Base-by-base conservation (phyloP, 371 early-diverging fungal genomes). In the Entomophthora muscae region DNA sequence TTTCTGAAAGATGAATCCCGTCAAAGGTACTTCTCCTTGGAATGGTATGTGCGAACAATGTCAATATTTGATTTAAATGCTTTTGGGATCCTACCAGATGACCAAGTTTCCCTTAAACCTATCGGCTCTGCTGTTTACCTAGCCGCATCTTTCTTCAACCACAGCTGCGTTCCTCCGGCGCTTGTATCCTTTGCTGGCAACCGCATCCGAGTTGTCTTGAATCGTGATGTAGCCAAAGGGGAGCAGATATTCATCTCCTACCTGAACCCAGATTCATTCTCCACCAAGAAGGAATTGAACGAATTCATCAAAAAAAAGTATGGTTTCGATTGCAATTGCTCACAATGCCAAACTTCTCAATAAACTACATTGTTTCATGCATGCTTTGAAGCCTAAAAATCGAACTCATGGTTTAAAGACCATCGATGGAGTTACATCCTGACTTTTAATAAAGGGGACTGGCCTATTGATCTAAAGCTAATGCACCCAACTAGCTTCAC, bases 1-100 rank as follows among this genome's bases (percentile, higher is more conserved):
- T 3, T 53, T 5, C 26, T 53, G 26, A 3, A 26, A n/a, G 54
- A 53, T 53, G 23, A n/a, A 5, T 10, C 10, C 3, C 3, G 54
- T 23, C 5, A 7, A 7, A 23, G 23, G 5, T 53, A 53, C 54
- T 53, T 53, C 54, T 23, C 23, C 26, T 53, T 53, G n/a, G 54
- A 53, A 53, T 53, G 54, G 54, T 53, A 53, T n/a, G 54, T 53
- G 3, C 54, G 54, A n/a, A 53, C 26, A 26, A 53, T 53, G 54
- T 53, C 54, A 3, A 26, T 53, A 23, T n/a, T 53, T 23, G 54
- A 53, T n/a, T 53, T 53, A n/a, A 53, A 53, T 53, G 3, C 54
- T 2, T 53, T 53, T 53, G 3, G 23, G 5, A 10, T 53, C n/a
- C n/a, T n/a, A 53, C 54, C 54, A 5, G 54, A 53, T 3, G 23